Conservation (phyloP, 108 stramenopile species). For the Heterococcus sp. region DNA sequence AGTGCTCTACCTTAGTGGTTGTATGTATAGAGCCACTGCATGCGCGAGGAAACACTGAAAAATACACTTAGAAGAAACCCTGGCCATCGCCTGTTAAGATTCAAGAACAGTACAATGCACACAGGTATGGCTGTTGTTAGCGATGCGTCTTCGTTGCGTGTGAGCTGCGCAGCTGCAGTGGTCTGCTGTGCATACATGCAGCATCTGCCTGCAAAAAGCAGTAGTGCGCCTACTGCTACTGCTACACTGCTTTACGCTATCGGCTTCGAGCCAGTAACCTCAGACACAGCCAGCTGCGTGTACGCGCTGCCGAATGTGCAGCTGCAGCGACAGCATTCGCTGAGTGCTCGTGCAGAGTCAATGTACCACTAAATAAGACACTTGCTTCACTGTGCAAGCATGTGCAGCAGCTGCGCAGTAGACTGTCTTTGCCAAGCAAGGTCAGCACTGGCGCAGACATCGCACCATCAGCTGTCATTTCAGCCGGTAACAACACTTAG, state of each 20-base stretch:
- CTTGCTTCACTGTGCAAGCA: neutral
- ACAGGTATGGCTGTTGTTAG: neutral
- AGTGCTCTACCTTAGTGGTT: no score
- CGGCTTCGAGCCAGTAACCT: neutral
- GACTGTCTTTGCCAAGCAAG: no score
- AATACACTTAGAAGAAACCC: neutral
- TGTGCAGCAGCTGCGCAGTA: neutral
- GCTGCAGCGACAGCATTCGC: neutral
- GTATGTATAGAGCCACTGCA: no score
- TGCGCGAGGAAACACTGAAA: no score
- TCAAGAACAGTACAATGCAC: neutral
- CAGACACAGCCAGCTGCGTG: neutral
- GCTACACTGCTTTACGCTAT: neutral
- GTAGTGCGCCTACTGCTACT: no score
- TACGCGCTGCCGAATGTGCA: neutral
- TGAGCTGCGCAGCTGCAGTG: no score
- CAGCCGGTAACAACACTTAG: neutral
- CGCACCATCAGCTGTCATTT: no score
- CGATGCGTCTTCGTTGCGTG: neutral
- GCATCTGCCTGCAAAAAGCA: neutral
- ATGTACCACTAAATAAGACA: neutral
- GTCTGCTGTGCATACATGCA: no score
- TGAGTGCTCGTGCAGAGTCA: neutral
- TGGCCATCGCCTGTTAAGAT: neutral
- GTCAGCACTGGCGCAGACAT: no score